Base-by-base conservation (phyloP, 1,139 yeast species). In the Nakaseomyces glabratus region DNA sequence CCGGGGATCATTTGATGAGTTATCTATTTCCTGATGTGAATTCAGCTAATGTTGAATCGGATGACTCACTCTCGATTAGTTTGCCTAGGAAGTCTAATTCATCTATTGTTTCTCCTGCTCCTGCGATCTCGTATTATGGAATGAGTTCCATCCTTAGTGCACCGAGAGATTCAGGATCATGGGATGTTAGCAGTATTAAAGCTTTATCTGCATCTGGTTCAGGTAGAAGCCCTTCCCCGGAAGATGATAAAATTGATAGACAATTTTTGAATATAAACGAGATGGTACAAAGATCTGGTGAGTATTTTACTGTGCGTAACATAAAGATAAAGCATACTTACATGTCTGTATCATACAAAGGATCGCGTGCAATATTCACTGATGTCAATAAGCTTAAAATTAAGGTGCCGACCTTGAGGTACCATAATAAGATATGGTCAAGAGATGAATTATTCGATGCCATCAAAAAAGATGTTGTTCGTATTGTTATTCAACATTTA, bases 361-460 rank as follows among this genome's bases (percentile, higher is more conserved):
- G 94, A 3, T 71, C 79, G 1, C 81, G 82, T 29, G 68, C 71
- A 35, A 61, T 77, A 36, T 61, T 86, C 30, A 68, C 85, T 7
- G 85, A 85, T 54, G 81, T 86, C 10, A 79, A 81, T 43, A 73
- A 76, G 42, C 68, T 88, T 41, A 68, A 66, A 17, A 63, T 86
- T 22, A 68, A 66, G 17, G 62, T 84, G 25, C 95, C 95, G 0
- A 61, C 60, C n/a, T 60, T 85, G 31, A 68, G 63, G 39, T 81
- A 82, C 51, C 57, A 56, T 31, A 72, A 84, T 56, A 77, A 76
- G 60, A 63, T 84, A 20, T 82, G 95, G 93, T 76, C 93, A 1
- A 73, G 73, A 34, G 73, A 80, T 43, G 96, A 86, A 41, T 65
- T 85, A 32, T 68, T 79, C 20, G 58, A 71, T 37, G 69, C 75